Evolutionary conservation across 768 basidiomycete species (phyloP), one percentile per base, ranked within the genome.

Genomic region (Amanita thiersii): DNA sequence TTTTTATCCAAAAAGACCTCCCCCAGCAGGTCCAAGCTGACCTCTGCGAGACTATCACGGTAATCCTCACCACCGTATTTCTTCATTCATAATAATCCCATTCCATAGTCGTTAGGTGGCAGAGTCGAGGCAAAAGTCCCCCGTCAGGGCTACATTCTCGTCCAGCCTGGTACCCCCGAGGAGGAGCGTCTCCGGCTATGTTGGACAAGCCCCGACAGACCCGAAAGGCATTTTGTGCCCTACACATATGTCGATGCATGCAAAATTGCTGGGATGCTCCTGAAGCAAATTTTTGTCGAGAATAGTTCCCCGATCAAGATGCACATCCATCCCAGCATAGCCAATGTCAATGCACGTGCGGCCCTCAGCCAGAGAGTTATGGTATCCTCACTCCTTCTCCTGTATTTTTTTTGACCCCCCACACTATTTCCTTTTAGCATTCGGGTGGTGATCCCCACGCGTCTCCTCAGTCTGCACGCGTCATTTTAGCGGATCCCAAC

Each of bases 201-300:
- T 49, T 88, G 86, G 86, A 68, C 67, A 18, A 75, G 69, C 43
- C 39, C 61, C 1, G 84, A 87, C 49, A 66, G 86, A 43, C 86
- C 86, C 5, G 81, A 85, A 20, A 66, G 86, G 43, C 72, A 76
- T 55, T 84, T 89, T 47, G 86, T 88, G 32, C 86, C 86, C 5
- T 81, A 81, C 56, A 84, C 83, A 37, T 89, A 77, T 54, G 76
- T 89, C 11, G 84, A 87, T 26, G 82, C 86, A n/a, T 88, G 86
- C 63, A 86, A 83, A 58, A 73, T 81, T n/a, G 74, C 77, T 0
- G 79, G 81, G 9, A 77, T 75, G 70, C 58, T 85, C 10, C 53
- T 88, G 40, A 82, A 75, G 58, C 85, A 87, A 52, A 82, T 88
- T 24, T 88, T 89, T 47, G 60, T 78, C 11, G 77, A 84, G 45